Conservation (phyloP, 1,284 basidiomycete genomes). For the Pisolithus thermaeus region DNA sequence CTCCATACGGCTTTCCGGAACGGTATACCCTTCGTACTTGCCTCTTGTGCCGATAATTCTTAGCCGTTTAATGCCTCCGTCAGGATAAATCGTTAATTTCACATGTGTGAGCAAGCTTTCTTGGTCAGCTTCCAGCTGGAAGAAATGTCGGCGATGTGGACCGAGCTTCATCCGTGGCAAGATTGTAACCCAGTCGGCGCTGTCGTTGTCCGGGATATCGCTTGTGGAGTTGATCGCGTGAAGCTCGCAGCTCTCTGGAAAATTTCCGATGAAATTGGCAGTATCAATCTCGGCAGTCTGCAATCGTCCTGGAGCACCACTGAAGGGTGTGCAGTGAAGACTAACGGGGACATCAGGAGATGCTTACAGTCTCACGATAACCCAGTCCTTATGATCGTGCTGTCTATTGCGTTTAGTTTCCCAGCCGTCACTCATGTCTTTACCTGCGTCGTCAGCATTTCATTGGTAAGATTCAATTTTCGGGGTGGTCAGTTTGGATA, state of each 20-base stretch:
- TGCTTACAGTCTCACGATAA: constrained; percentile 79
- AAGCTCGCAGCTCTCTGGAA: constrained; percentile 84
- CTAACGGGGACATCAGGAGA: constrained; percentile 4
- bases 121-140: constrained; percentile 67
- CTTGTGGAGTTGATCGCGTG: constrained; percentile 54
- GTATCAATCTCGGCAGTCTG: constrained; percentile 89
- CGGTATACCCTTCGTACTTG: constrained; percentile 3
- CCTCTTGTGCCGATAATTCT: constrained; percentile 71
- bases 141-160: constrained; percentile 86
- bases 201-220: constrained; percentile 35
- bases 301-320: constrained; percentile 66
- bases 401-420: constrained; percentile 89
- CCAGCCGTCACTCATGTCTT: constrained; percentile 98
- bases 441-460: constrained; percentile 30
- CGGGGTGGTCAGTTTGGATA: not conserved
- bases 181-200: constrained; percentile 67
- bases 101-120: constrained; percentile 74
- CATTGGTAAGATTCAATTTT: not conserved
- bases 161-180: constrained; percentile 78
- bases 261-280: constrained; percentile 95
- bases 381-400: constrained; percentile 85
- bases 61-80: constrained; percentile 93
- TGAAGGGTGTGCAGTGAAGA: constrained; percentile 23
- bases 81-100: constrained; percentile 86
- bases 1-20: constrained; percentile 5